phyloP scores from a whole-genome alignment of 106 monocot species.

The Dendrobium catenatum region DNA sequence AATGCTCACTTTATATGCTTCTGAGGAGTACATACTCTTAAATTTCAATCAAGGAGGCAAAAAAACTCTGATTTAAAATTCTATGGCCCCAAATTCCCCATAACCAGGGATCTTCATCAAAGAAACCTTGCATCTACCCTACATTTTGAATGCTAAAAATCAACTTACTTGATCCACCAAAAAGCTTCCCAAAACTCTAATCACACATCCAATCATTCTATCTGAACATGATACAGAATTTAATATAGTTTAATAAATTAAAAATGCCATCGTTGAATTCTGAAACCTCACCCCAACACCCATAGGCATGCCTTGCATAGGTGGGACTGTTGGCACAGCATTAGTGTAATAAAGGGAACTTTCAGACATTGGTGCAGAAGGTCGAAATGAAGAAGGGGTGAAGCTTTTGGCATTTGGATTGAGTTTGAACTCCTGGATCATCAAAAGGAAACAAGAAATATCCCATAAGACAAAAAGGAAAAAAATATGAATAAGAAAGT shows the following conservation, averaged over 20 bases:
- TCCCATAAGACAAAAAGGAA: background rate
- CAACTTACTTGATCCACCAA: background rate
- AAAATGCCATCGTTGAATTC: background rate
- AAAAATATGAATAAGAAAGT: background rate
- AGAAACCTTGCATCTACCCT: too few species aligned
- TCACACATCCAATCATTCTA: background rate
- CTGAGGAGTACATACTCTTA: background rate
- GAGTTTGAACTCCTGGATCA: slow-evolving; percentile 84
- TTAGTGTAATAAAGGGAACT: slow-evolving; percentile 52
- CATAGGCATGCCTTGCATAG: slow-evolving; percentile 55
- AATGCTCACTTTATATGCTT: background rate
- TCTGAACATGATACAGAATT: background rate
- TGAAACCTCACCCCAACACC: slow-evolving; percentile 52
- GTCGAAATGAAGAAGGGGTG: slow-evolving; percentile 59
- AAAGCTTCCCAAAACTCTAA: background rate
- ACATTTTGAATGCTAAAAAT: background rate
- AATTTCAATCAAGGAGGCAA: background rate
- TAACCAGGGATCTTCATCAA: too few species aligned
- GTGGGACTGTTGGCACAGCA: slow-evolving; percentile 42
- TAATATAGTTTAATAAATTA: background rate
- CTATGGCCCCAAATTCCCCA: too few species aligned
- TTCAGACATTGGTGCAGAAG: slow-evolving; percentile 34
- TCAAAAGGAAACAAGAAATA: slow-evolving; percentile 8
- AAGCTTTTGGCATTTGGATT: slow-evolving; percentile 93
- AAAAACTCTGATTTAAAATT: background rate